phyloP scores from a whole-genome alignment of 2,329 filamentous ascomycete species.

The Exophiala bonariae region DNA sequence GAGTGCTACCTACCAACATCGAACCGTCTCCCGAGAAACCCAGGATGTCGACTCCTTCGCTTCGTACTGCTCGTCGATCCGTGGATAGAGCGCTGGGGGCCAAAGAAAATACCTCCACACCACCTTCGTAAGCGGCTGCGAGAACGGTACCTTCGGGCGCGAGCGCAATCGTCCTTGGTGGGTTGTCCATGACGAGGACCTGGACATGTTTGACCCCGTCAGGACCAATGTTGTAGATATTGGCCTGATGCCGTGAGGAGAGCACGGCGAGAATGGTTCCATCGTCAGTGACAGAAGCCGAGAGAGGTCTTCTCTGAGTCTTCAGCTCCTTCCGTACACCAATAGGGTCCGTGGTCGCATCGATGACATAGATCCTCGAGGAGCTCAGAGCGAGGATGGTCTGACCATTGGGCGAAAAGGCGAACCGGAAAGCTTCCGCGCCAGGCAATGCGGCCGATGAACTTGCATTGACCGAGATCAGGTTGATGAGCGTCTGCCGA shows the following conservation, averaged over 20 bases:
- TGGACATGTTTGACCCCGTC: constrained; percentile 69
- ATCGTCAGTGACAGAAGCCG: constrained; percentile 77
- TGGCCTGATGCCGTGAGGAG: constrained; percentile 78
- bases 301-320: constrained; percentile 71
- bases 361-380: constrained; percentile 77
- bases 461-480: constrained; percentile 81
- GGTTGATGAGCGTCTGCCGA: constrained; percentile 68
- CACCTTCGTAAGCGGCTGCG: constrained; percentile 80
- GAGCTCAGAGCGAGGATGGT: constrained; percentile 80
- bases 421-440: constrained; percentile 83
- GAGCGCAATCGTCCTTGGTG: constrained; percentile 74
- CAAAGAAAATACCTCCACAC: constrained; percentile 83
- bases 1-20: constrained; percentile 74
- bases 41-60: constrained; percentile 71
- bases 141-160: constrained; percentile 80
- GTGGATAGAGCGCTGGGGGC: constrained; percentile 62
- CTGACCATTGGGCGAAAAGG: constrained; percentile 72
- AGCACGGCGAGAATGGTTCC: constrained; percentile 75
- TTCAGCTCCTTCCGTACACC: constrained; percentile 75
- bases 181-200: constrained; percentile 75
- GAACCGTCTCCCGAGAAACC: constrained; percentile 77
- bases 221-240: constrained; percentile 73
- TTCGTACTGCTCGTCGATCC: constrained; percentile 75
- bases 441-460: constrained; percentile 77
- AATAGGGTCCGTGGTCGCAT: constrained; percentile 61